Evolutionary conservation across 2,329 filamentous ascomycete species (phyloP).

Genomic region (Orbilia quercus): DNA sequence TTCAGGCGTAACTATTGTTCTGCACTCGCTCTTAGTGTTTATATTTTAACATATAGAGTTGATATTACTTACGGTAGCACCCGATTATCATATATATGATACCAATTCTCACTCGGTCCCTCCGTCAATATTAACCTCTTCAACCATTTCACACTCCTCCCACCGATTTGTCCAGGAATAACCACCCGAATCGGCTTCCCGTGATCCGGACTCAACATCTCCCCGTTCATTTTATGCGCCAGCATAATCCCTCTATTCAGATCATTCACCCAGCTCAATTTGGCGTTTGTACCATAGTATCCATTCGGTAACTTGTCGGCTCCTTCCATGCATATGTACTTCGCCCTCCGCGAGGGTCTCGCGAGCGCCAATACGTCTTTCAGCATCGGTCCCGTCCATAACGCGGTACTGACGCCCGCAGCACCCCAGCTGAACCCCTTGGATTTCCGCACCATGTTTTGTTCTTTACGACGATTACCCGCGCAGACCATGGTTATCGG

Average conservation of each 20-base stretch:
- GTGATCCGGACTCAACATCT: constrained; percentile 81
- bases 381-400: constrained; percentile 86
- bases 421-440: constrained; percentile 96
- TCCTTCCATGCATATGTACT: constrained; percentile 90
- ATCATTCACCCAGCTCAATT: constrained; percentile 88
- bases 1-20: constrained; percentile 83
- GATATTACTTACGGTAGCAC: constrained; percentile 73
- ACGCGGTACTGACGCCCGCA: constrained; percentile 83
- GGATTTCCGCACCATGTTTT: constrained; percentile 88
- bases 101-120: constrained; percentile 88
- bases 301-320: constrained; percentile 76
- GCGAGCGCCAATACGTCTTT: constrained; percentile 76
- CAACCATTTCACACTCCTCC: constrained; percentile 92
- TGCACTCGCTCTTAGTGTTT: constrained; percentile 57
- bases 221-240: constrained; percentile 90
- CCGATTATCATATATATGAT: constrained; percentile 92
- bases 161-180: constrained; percentile 90
- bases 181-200: constrained; percentile 84
- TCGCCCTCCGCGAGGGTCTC: constrained; percentile 74
- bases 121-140: constrained; percentile 82
- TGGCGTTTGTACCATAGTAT: constrained; percentile 66
- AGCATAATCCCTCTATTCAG: constrained; percentile 85
- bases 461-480: constrained; percentile 90
- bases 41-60: constrained; percentile 1
- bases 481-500: constrained; percentile 91